phyloP scores from a whole-genome alignment of 139 green algal genomes.

The Chlamydomonas sp. region DNA sequence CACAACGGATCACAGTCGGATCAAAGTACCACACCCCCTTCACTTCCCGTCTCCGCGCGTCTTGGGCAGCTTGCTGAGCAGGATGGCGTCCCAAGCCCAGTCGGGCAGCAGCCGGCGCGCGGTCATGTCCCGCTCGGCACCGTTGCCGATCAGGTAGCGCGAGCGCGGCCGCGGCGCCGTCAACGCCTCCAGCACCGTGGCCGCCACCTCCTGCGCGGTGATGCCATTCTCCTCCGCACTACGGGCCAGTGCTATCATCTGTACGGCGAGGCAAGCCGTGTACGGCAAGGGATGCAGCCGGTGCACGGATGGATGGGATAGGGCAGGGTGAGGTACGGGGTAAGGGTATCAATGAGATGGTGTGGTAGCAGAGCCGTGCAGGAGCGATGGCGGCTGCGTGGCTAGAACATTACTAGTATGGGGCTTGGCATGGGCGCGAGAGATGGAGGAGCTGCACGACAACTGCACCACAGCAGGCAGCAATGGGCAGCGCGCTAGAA shows the following conservation, averaged over 20 bases:
- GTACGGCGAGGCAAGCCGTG: background rate
- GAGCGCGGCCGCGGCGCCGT: background rate
- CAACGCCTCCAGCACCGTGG: slow-evolving; percentile 11
- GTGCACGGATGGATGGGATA: background rate
- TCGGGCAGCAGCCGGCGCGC: slow-evolving; percentile 26
- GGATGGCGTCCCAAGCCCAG: slow-evolving; percentile 12
- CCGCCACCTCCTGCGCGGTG: slow-evolving; percentile 19
- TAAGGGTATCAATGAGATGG: no score
- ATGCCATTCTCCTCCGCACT: slow-evolving; percentile 11
- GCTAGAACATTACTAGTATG: no score
- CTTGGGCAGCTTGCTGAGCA: background rate
- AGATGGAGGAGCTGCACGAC: no score
- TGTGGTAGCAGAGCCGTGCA: no score
- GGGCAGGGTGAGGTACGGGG: no score
- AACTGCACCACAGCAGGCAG: no score
- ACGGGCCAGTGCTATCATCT: background rate
- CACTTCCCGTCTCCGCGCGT: background rate
- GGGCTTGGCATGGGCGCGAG: no score
- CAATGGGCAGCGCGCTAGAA: no score
- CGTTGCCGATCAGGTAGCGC: slow-evolving; percentile 32
- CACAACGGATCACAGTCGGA: no score
- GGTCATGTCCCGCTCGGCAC: slow-evolving; percentile 20
- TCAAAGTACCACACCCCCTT: no score
- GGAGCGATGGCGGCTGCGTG: no score
- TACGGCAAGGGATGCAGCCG: background rate